Evolutionary conservation across 176 grass and related monocot species (phyloP).

Genomic region (sorghum (Sorghum bicolor)): Sorghum_bicolor_NCBIv3 NC_012870.2:74327001-74327500

Average conservation of each 20-base stretch:
- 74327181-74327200: not conserved
- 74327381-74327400: not conserved
- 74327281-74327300: not conserved
- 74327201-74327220: not conserved
- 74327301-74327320: not conserved
- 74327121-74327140: not conserved
- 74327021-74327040: not conserved
- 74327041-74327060: not conserved
- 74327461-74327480: constrained; percentile 33
- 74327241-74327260: not conserved
- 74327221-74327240: not conserved
- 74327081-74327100: not conserved
- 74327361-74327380: not conserved
- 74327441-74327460: not conserved
- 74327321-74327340: not conserved
- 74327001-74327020: not conserved
- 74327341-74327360: not conserved
- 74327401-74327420: not conserved
- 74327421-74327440: constrained; percentile 8
- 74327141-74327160: not conserved
- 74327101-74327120: not conserved
- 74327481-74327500: constrained; percentile 57
- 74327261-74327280: not conserved
- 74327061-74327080: not conserved
- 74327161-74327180: not conserved